Evolutionary conservation across 371 early-diverging fungal species (phyloP), one percentile per base, ranked within the genome.

Genomic region (Syncephalis fuscata): DNA sequence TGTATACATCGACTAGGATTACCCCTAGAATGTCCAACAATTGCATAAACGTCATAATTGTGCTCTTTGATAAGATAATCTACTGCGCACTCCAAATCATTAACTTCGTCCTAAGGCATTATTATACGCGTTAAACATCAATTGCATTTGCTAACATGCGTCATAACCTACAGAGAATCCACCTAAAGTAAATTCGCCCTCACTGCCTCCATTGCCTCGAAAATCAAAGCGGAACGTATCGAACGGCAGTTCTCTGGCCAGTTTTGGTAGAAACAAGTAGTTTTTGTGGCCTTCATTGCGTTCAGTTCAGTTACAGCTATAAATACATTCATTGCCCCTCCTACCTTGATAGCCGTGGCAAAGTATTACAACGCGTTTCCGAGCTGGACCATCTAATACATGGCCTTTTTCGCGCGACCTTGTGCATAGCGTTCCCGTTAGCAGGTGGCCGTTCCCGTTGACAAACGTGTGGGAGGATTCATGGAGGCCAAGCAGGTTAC

Each of bases 21-120:
- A 68, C 74, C 74, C 49, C 68, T 50, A 3, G 74, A 74, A 59
- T 74, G 74, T 15, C 71, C 71, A 44, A 78, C 64, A 4, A 71
- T 40, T 4, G 71, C 70, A 48, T 60, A 74, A n/a, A 75, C 65
- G 23, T 67, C 58, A 51, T 75, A 78, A 3, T 74, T 72, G 15
- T 19, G 44, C 41, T 67, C 52, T 1, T 51, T 55, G 51, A 68
- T 70, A 58, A 75, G 70, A 49, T 75, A 60, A 2, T 56, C 40
- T 11, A 71, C 60, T 0, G 73, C 73, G 3, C 71, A 68, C 39
- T 64, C 55, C 20, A 75, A 53, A 57, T 78, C 78, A 4, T 66
- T 71, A 23, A 61, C 46, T 40, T 75, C 74, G 37, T 73, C 70
- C 45, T 50, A 5, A 4, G 27, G 17, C 19, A n/a, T n/a, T 1